Conservation (phyloP, 768 basidiomycete species). For the Boletus pseudo-olivaceus region DNA sequence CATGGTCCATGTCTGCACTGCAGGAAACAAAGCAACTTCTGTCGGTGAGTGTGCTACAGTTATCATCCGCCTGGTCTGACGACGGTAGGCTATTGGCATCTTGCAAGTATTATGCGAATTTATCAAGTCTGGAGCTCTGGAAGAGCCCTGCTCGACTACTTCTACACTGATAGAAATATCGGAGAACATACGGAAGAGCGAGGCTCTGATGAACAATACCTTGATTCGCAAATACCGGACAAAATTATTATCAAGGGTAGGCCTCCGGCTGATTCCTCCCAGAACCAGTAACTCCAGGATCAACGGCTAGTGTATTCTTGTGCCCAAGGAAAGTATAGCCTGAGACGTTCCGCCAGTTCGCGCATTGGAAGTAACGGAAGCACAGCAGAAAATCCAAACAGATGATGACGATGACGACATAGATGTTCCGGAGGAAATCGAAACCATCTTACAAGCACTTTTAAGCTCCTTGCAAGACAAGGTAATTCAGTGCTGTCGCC, state of each 20-base stretch:
- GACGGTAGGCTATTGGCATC: conserved; percentile 57
- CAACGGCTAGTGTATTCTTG: conserved; percentile 37
- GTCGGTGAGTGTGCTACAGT: conserved; percentile 38
- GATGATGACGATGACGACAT: conserved; percentile 39
- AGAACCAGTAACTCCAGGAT: conserved; percentile 33
- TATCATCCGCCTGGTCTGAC: not conserved
- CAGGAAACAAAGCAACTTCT: conserved; percentile 43
- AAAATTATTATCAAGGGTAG: conserved; percentile 68
- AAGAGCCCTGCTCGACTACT: conserved; percentile 45
- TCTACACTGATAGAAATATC: conserved; percentile 45
- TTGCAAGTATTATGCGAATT: conserved; percentile 71
- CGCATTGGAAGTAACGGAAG: conserved; percentile 17
- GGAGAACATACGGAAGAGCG: conserved; percentile 38
- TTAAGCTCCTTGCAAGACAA: conserved; percentile 77
- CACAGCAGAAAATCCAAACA: conserved; percentile 4
- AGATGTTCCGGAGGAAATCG: conserved; percentile 78
- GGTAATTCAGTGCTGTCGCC: conserved; percentile 38
- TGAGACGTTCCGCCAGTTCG: conserved; percentile 24
- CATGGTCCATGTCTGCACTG: conserved; percentile 42
- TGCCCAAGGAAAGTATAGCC: conserved; percentile 24
- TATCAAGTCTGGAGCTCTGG: conserved; percentile 56
- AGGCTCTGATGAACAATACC: conserved; percentile 51
- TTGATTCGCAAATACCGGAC: conserved; percentile 63
- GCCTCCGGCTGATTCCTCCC: conserved; percentile 58
- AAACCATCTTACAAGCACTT: conserved; percentile 66